Base-by-base conservation (phyloP, 2,329 filamentous ascomycete species). In the Ascochyta pisi region DNA sequence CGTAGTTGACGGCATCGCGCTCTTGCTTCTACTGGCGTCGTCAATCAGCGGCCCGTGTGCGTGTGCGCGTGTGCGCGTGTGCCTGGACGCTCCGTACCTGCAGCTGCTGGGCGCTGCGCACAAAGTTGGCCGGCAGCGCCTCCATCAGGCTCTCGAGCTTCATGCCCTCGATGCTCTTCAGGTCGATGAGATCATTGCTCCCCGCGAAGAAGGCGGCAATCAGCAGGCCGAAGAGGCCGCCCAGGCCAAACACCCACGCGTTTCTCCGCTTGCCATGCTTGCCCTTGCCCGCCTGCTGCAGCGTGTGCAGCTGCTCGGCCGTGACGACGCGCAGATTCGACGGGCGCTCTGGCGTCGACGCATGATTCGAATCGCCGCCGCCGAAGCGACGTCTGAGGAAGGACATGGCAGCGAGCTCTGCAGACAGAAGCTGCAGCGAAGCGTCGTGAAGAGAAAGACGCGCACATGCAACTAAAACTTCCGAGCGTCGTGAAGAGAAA, bases 161-260 rank as follows among this genome's bases (percentile, higher is more conserved):
- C 69, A 91, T 74, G 60, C 88, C 84, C 69, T 84, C 80, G 61
- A 89, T 69, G 43, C 90, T 82, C 54, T 94, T 91, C 61, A 97
- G 82, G 59, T 92, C 92, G 61, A 97, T 93, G 60, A 98, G 83
- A 70, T 97, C 92, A 77, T 93, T 95, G 74, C 84, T 90, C 63
- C 89, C 89, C 27, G 93, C 94, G 66, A 99, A 95, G 76, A 96
- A 92, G 27, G 92, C 89, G 1, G 95, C 95, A 2, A 89, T 83
- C n/a, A 96, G 79, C 52, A 99, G 84, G 12, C 95, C 95, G 67
- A 95, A 94, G n/a, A 99, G 70, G 37, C 92, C 91, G 29, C 95
- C 95, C 19, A 99, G 82, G 9, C 89, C 79, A 76, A 99, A 98
- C 26, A 97, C 90, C 69, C 96, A 86, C 2, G 88, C 88, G 75